A percentile compares a stretch with the other conserved stretches of the same genome.
phyloP scores from a whole-genome alignment of 202 grass and related monocot species.

The Musa balbisiana region DNA sequence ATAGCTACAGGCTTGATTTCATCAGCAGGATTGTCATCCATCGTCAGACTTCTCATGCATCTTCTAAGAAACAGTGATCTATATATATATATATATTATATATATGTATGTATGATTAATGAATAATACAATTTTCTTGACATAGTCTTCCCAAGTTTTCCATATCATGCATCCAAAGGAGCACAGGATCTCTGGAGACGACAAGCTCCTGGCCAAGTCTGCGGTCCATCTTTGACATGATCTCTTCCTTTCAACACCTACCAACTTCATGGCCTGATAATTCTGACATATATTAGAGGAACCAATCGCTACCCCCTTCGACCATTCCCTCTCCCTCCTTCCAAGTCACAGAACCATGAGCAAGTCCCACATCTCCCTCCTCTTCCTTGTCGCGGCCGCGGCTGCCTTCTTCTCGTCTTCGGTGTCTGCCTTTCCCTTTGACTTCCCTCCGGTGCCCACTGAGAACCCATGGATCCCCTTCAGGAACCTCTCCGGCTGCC shows the following conservation, averaged over 20 bases:
- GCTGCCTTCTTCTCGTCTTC: neutral
- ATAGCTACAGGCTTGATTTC: no score
- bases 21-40: no score
- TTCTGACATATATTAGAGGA: neutral
- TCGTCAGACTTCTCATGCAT: no score
- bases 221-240: neutral
- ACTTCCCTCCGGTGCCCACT: neutral
- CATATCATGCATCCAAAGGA: no score
- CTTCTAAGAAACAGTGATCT: no score
- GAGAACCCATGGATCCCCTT: conserved; percentile 13
- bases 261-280: no score
- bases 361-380: neutral
- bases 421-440: neutral
- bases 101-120: no score
- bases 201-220: no score
- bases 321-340: neutral
- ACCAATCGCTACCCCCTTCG: neutral
- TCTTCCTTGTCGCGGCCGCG: neutral
- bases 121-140: no score
- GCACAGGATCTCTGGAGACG: no score
- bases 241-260: neutral
- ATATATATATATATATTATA: no score
- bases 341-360: neutral
- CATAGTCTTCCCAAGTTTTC: no score
- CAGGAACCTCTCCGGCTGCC: conserved; percentile 21